Conservation (phyloP, 306 rosid genomes). For the Dicorynia guianensis region DNA sequence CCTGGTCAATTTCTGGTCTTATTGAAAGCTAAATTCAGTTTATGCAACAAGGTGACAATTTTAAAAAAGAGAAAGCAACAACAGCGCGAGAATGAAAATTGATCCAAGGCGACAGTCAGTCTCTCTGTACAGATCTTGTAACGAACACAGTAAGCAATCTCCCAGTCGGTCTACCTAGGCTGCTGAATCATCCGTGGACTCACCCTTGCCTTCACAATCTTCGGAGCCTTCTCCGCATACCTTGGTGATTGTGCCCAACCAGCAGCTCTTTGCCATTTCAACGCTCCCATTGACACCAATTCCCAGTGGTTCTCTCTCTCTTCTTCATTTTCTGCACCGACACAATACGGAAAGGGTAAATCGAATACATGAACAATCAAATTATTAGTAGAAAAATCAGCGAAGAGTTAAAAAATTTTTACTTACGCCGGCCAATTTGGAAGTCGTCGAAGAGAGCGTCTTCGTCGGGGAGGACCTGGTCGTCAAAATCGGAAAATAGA, state of each 20-base stretch:
- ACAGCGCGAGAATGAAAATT: background rate
- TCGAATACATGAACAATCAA: background rate
- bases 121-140: slow-evolving; percentile 25
- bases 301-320: slow-evolving; percentile 45
- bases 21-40: too few species aligned
- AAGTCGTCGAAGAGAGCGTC: slow-evolving; percentile 48
- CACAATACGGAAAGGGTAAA: background rate
- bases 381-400: background rate
- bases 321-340: slow-evolving; percentile 47
- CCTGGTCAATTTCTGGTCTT: too few species aligned
- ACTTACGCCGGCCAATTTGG: slow-evolving; percentile 44
- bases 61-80: background rate
- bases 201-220: slow-evolving; percentile 66
- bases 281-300: slow-evolving; percentile 50
- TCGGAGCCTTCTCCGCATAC: slow-evolving; percentile 68
- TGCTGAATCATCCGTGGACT: slow-evolving; percentile 89
- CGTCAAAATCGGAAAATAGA: slow-evolving; percentile 44
- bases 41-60: too few species aligned
- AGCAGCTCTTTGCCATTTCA: slow-evolving; percentile 60
- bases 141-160: background rate
- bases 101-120: background rate
- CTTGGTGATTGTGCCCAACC: slow-evolving; percentile 53
- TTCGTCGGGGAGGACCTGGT: slow-evolving; percentile 46
- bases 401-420: background rate
- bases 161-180: slow-evolving; percentile 66